Conservation (phyloP, 352 stramenopile species). For the Phytophthora kernoviae region DNA sequence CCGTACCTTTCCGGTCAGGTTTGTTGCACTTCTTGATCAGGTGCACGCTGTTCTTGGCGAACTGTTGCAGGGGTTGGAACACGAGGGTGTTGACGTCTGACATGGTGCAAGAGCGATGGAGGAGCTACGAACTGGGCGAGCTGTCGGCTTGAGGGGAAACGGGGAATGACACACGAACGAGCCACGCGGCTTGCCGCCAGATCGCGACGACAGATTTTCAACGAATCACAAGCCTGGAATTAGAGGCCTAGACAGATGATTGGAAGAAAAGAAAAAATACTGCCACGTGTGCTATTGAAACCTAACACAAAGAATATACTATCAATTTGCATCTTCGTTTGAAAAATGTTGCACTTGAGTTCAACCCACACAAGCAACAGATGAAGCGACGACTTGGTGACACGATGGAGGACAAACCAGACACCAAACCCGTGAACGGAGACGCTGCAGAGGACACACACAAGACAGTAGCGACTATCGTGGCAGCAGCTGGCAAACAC, state of each 20-base stretch:
- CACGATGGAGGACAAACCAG: slow-evolving; percentile 19
- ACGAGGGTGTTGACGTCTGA: slow-evolving; percentile 92
- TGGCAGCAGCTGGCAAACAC: slow-evolving; percentile 39
- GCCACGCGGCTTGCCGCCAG: slow-evolving; percentile 29
- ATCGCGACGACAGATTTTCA: slow-evolving; percentile 24
- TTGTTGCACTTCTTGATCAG: slow-evolving; percentile 99
- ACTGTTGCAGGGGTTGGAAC: slow-evolving; percentile 96
- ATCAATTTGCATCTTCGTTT: neutral
- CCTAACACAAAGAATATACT: neutral
- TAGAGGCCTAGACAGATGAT: neutral
- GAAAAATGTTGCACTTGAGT: slow-evolving; percentile 28
- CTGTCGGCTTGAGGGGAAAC: slow-evolving; percentile 10
- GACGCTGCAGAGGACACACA: slow-evolving; percentile 38
- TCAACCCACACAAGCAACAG: too few relatives aligned
- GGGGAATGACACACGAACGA: slow-evolving; percentile 21
- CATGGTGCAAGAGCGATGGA: slow-evolving; percentile 37
- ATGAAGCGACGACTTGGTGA: slow-evolving; percentile 47
- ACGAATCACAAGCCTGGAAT: slow-evolving; percentile 27
- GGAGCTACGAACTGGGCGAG: neutral
- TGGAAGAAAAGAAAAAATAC: neutral
- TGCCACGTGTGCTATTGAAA: slow-evolving; percentile 18
- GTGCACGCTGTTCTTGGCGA: slow-evolving; percentile 97
- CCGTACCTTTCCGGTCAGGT: slow-evolving; percentile 96
- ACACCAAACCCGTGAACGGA: slow-evolving; percentile 2
- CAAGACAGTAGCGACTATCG: slow-evolving; percentile 41